phyloP scores from a whole-genome alignment of 164 flowering plant genomes.

The Sextonia rubra region DNA sequence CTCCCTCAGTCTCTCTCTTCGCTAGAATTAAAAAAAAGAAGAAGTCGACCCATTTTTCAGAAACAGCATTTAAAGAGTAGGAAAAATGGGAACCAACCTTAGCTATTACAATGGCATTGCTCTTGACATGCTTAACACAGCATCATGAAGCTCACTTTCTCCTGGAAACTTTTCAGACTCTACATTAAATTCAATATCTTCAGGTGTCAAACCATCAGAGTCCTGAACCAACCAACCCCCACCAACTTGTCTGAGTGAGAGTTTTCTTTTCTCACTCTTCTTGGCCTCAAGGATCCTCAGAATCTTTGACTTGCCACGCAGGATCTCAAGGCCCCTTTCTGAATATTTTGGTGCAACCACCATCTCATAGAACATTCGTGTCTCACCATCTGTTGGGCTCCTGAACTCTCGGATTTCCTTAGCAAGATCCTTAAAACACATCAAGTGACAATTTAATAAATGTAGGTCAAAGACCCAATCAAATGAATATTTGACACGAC shows the following conservation, averaged over 20 bases:
- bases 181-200: slow-evolving; percentile 57
- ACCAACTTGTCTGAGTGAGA: slow-evolving; percentile 93
- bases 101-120: slow-evolving; percentile 97
- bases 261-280: slow-evolving; percentile 73
- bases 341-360: slow-evolving; percentile 95
- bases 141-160: slow-evolving; percentile 68
- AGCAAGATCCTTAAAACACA: slow-evolving; percentile 26
- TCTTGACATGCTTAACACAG: slow-evolving; percentile 98
- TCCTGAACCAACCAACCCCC: slow-evolving; percentile 98
- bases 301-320: slow-evolving; percentile 88
- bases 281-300: slow-evolving; percentile 87
- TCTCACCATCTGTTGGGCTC: slow-evolving; percentile 97
- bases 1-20: no score
- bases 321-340: slow-evolving; percentile 79
- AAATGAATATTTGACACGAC: slow-evolving; percentile 42
- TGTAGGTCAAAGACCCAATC: not conserved
- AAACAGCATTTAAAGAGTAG: not conserved
- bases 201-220: slow-evolving; percentile 80
- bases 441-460: not conserved
- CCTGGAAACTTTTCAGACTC: slow-evolving; percentile 58
- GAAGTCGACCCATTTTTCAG: not conserved
- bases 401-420: slow-evolving; percentile 90
- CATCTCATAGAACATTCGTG: slow-evolving; percentile 98
- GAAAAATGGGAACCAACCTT: slow-evolving; percentile 48
- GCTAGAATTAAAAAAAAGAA: no score